A percentile compares a stretch with the other conserved stretches of the same genome.
These are phyloP conservation scores for Tuber magnatum DNA, from an alignment of 495 filamentous ascomycete species.

Conservation along the genomic window DNA sequence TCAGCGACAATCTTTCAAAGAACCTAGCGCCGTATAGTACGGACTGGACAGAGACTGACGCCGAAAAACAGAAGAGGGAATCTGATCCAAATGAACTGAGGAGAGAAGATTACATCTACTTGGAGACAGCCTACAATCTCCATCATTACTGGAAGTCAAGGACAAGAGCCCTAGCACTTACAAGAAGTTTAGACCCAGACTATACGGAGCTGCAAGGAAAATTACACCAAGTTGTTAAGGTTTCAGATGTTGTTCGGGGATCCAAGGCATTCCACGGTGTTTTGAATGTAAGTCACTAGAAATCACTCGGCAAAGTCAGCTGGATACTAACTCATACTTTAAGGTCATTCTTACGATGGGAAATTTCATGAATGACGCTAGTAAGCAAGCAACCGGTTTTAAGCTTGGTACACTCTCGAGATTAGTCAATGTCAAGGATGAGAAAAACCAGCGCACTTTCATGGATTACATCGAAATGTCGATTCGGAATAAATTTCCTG, in stretches of 20 bases:
- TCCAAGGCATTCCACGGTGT: conserved; percentile 92
- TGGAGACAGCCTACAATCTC: conserved; percentile 86
- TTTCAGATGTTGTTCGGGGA: conserved; percentile 81
- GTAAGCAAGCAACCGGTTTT: conserved; percentile 96
- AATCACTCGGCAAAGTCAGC: conserved; percentile 2
- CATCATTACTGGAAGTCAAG: conserved; percentile 98
- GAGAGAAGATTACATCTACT: conserved; percentile 87
- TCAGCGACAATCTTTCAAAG: conserved; percentile 85
- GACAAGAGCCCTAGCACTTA: conserved; percentile 82
- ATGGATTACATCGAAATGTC: conserved; percentile 96
- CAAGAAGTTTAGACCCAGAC: conserved; percentile 74
- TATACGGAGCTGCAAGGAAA: conserved; percentile 84
- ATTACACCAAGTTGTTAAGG: conserved; percentile 70
- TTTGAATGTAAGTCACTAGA: conserved; percentile 51
- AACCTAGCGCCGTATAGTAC: conserved; percentile 88
- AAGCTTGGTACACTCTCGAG: conserved; percentile 92
- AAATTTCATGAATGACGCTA: conserved; percentile 99
- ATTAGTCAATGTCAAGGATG: conserved; percentile 95
- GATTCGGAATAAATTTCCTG: conserved; percentile 88
- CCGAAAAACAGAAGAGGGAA: conserved; percentile 69
- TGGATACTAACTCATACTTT: conserved; percentile 10
- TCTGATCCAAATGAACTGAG: conserved; percentile 84
- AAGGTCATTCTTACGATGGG: conserved; percentile 87
- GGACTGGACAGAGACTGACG: conserved; percentile 91
- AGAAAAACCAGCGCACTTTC: conserved; percentile 95